Percentiles rank a stretch among this genome's conserved stretches.
These are phyloP conservation scores for Fusarium napiforme DNA, from an alignment of 2,329 filamentous ascomycete species.

Conservation along the genomic window DNA sequence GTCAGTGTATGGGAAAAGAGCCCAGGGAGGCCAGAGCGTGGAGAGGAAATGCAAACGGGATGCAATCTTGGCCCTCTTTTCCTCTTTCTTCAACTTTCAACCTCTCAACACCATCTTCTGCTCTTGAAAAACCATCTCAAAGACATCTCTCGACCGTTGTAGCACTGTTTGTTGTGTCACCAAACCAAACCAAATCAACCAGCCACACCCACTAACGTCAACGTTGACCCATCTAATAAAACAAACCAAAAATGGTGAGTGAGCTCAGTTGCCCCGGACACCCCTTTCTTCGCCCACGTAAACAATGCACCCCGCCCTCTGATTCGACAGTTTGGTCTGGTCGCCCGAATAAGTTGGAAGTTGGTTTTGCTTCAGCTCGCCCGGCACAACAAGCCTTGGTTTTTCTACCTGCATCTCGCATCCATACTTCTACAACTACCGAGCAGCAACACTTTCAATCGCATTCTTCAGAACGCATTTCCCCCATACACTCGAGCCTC, in stretches of 20 bases:
- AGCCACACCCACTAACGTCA: slow-evolving; percentile 23
- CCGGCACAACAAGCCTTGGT: slow-evolving; percentile 22
- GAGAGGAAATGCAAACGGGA: slow-evolving; percentile 40
- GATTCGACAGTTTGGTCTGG: slow-evolving; percentile 47
- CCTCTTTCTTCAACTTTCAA: slow-evolving; percentile 40
- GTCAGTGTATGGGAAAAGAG: slow-evolving; percentile 47
- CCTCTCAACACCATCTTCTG: slow-evolving; percentile 38
- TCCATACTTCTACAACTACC: slow-evolving; percentile 14
- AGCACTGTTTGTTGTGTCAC: slow-evolving; percentile 12
- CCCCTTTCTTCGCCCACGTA: slow-evolving; percentile 43
- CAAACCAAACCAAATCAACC: slow-evolving; percentile 31
- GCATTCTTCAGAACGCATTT: slow-evolving; percentile 15
- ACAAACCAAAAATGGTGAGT: slow-evolving; percentile 52
- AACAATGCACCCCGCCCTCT: slow-evolving; percentile 51
- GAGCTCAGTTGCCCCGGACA: slow-evolving; percentile 50
- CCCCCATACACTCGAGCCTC: neutral
- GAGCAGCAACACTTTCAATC: slow-evolving; percentile 31
- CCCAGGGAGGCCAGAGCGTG: slow-evolving; percentile 41
- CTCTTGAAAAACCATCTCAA: slow-evolving; percentile 16
- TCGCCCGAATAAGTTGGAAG: slow-evolving; percentile 33
- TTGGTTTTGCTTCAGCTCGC: slow-evolving; percentile 40
- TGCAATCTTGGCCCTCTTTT: slow-evolving; percentile 37
- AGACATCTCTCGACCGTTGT: slow-evolving; percentile 1
- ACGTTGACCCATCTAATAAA: slow-evolving; percentile 21
- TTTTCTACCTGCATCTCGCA: slow-evolving; percentile 16